Base-by-base conservation (phyloP, 768 basidiomycete genomes). In the Rhodotorula babjevae region DNA sequence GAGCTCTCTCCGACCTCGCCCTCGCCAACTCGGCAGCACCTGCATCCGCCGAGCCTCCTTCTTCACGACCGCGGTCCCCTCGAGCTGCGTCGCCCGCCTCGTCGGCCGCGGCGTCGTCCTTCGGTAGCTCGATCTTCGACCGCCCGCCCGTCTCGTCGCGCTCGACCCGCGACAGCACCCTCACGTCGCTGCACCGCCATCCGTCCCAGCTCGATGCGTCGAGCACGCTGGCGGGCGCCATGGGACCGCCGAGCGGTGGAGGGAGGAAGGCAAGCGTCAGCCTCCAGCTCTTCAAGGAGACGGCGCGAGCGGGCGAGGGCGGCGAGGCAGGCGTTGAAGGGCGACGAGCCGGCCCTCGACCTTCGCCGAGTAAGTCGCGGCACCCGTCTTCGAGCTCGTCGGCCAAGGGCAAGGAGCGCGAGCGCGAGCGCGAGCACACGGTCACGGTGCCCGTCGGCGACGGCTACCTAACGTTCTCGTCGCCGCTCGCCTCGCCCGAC, bases 281-380 rank as follows among this genome's bases (percentile, higher is more conserved):
- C 16, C 78, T 83, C 78, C 81, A 82, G 52, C 69, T 83, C 36
- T 83, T 83, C 79, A 82, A 80, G 68, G 81, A 82, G 73, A 79
- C 76, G 66, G 63, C 72, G 68, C 11, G 58, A 49, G 44, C 31
- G 27, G 61, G 16, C 8, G 44, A 11, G 18, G 60, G n/a, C 15
- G 19, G 62, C 52, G n/a, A 57, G 3, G 33, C n/a, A 0, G 19
- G 40, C 16, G 7, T 10, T 31, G 40, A 44, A 47, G 36, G 44
- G n/a, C 27, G 59, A 5, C 36, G 72, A 44, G 29, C 66, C 42
- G 59, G 44, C n/a, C 1, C 46, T 21, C 42, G 67, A 14, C 67
- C 60, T 36, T 67, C 65, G 46, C 62, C 71, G 65, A 65, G 64
- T 61, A 68, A 69, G 61, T 67, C 49, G 8, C 36, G 64, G 36